Evolutionary conservation across 441 rosid species (phyloP).

Genomic region (Erodium moschatum): DNA sequence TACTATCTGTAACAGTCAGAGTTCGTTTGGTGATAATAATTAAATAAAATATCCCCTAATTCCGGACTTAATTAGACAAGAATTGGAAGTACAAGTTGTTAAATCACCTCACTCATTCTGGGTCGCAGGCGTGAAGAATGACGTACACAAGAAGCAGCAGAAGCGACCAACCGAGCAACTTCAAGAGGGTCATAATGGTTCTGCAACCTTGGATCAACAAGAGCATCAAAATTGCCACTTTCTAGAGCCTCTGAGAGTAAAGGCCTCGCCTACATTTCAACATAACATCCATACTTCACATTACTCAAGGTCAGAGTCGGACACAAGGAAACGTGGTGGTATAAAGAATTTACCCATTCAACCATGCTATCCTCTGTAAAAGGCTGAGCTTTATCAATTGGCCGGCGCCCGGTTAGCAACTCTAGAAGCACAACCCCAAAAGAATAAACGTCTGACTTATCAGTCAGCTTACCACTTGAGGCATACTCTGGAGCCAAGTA

Average conservation of each 20-base stretch:
- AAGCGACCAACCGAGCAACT: conserved; percentile 84
- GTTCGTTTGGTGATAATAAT: too few species aligned
- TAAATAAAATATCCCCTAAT: too few species aligned
- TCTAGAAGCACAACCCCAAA: conserved; percentile 92
- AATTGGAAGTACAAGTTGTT: too few species aligned
- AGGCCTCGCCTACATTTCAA: conserved; percentile 56
- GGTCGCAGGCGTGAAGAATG: conserved; percentile 85
- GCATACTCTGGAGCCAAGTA: conserved; percentile 96
- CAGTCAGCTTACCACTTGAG: conserved; percentile 85
- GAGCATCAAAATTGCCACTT: conserved; percentile 54
- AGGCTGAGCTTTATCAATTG: conserved; percentile 55
- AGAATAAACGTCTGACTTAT: conserved; percentile 94
- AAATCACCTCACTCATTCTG: conserved; percentile 78
- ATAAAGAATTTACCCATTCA: conserved; percentile 55
- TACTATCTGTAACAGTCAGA: conserved; percentile 49
- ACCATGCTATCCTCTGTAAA: conserved; percentile 82
- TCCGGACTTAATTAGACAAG: too few species aligned
- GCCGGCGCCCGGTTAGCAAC: conserved; percentile 72
- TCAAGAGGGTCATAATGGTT: conserved; percentile 50
- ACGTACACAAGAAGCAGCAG: conserved; percentile 88
- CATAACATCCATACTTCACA: background rate
- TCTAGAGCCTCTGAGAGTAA: conserved; percentile 67
- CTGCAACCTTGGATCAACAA: conserved; percentile 57
- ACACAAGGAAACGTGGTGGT: background rate
- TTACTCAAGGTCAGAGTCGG: background rate